Evolutionary conservation across 2,329 filamentous ascomycete species (phyloP).

Genomic region (Pestalotiopsis fici): DNA sequence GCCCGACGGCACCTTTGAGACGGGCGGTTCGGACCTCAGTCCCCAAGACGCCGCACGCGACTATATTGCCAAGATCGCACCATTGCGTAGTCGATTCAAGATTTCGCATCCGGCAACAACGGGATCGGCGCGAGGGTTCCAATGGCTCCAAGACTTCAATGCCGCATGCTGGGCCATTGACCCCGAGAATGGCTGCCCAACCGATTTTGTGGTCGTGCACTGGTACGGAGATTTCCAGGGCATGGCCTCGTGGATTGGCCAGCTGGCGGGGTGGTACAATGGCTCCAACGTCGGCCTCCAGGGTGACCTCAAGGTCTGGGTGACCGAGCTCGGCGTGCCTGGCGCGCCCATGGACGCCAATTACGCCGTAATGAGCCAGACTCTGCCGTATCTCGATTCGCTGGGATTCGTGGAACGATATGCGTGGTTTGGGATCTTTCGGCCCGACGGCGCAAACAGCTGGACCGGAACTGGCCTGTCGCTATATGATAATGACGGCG

Average conservation of each 20-base stretch:
- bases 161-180: conserved; percentile 39
- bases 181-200: conserved; percentile 33
- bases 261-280: conserved; percentile 10
- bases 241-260: conserved; percentile 34
- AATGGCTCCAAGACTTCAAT: conserved; percentile 41
- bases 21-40: conserved; percentile 38
- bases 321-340: conserved; percentile 41
- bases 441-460: conserved; percentile 36
- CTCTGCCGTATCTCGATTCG: conserved; percentile 34
- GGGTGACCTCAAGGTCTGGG: conserved; percentile 38
- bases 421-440: conserved; percentile 42
- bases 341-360: conserved; percentile 32
- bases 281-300: conserved; percentile 31
- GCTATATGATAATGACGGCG: conserved; percentile 36
- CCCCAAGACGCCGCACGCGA: conserved; percentile 38
- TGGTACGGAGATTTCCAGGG: conserved; percentile 41
- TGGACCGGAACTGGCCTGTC: conserved; percentile 40
- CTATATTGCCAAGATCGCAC: conserved; percentile 37
- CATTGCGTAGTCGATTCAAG: conserved; percentile 34
- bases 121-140: conserved; percentile 35
- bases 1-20: conserved; percentile 38
- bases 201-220: conserved; percentile 42
- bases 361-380: conserved; percentile 40
- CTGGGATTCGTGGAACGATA: conserved; percentile 35
- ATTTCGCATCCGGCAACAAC: conserved; percentile 42